Conservation (phyloP, 2,329 filamentous ascomycete genomes). For the Verticillium albo-atrum region DNA sequence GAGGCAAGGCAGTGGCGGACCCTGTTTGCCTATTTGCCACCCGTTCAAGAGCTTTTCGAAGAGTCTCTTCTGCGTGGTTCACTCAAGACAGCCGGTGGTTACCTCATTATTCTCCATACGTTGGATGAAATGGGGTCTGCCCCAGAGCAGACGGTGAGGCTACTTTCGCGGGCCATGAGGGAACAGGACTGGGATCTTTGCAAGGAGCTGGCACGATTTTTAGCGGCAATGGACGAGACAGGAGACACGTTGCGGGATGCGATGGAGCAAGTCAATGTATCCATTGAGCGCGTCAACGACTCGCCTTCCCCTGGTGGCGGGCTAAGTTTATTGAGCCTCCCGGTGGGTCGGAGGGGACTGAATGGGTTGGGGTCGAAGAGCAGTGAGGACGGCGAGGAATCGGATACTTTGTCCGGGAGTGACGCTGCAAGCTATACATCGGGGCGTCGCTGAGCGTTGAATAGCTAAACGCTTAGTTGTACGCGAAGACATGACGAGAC, state of each 20-base stretch:
- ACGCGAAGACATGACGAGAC: too few relatives aligned
- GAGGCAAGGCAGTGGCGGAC: slow-evolving; percentile 94
- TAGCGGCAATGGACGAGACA: slow-evolving; percentile 85
- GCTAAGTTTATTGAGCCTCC: not conserved
- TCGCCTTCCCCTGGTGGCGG: slow-evolving; percentile 19
- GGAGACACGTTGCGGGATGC: slow-evolving; percentile 74
- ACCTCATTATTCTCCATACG: slow-evolving; percentile 90
- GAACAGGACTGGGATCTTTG: slow-evolving; percentile 94
- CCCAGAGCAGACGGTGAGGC: slow-evolving; percentile 72
- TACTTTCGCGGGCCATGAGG: slow-evolving; percentile 75
- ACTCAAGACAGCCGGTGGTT: slow-evolving; percentile 92
- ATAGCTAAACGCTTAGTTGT: too few relatives aligned
- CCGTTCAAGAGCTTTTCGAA: slow-evolving; percentile 88
- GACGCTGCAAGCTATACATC: slow-evolving; percentile 32
- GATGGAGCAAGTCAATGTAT: slow-evolving; percentile 57
- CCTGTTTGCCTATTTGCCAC: slow-evolving; percentile 84
- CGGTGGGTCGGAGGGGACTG: slow-evolving; percentile 11
- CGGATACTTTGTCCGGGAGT: slow-evolving; percentile 30
- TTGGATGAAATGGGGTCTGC: slow-evolving; percentile 65
- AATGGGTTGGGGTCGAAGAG: slow-evolving; percentile 24
- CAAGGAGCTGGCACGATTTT: slow-evolving; percentile 89
- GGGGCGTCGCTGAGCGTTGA: slow-evolving; percentile 4
- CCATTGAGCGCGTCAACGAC: slow-evolving; percentile 17
- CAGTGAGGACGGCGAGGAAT: slow-evolving; percentile 29
- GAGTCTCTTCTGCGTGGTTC: slow-evolving; percentile 80